phyloP scores from a whole-genome alignment of 257 asterid species.

The Ehretia macrophylla region DNA sequence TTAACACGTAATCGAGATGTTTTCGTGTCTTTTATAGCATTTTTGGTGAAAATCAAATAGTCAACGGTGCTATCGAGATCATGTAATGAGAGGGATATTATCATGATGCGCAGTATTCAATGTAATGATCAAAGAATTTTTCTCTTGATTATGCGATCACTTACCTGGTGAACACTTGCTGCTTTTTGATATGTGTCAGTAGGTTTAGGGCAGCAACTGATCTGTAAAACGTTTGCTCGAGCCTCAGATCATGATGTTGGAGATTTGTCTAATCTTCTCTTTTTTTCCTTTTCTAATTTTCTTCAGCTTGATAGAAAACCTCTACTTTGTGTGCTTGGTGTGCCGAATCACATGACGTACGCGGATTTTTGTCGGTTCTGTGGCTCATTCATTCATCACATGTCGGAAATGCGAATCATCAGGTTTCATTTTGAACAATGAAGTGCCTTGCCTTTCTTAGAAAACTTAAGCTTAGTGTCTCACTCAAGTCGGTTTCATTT shows the following conservation, averaged over 20 bases:
- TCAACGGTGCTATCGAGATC: too few species aligned
- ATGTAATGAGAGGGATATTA: too few species aligned
- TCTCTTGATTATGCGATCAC: too few species aligned
- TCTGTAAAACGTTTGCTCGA: too few species aligned
- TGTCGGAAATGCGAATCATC: constrained; percentile 89
- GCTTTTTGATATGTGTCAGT: too few species aligned
- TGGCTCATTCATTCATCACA: constrained; percentile 79
- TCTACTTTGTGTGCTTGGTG: constrained; percentile 82
- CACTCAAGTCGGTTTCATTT: constrained; percentile 8
- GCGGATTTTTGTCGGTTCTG: constrained; percentile 95
- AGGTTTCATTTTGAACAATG: constrained; percentile 42
- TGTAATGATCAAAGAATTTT: too few species aligned
- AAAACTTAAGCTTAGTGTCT: background rate
- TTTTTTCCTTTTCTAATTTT: constrained; percentile 11
- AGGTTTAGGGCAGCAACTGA: too few species aligned
- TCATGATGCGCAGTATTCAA: too few species aligned
- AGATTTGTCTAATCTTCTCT: background rate
- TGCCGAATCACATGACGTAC: constrained; percentile 94
- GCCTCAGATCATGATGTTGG: background rate
- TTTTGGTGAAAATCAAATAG: too few species aligned
- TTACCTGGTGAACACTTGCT: too few species aligned
- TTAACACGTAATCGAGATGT: too few species aligned
- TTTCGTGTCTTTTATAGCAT: too few species aligned
- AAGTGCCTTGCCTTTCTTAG: background rate
- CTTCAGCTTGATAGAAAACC: constrained; percentile 76